phyloP scores from a whole-genome alignment of 1,284 basidiomycete genomes.

The Cryptococcus sp. region DNA sequence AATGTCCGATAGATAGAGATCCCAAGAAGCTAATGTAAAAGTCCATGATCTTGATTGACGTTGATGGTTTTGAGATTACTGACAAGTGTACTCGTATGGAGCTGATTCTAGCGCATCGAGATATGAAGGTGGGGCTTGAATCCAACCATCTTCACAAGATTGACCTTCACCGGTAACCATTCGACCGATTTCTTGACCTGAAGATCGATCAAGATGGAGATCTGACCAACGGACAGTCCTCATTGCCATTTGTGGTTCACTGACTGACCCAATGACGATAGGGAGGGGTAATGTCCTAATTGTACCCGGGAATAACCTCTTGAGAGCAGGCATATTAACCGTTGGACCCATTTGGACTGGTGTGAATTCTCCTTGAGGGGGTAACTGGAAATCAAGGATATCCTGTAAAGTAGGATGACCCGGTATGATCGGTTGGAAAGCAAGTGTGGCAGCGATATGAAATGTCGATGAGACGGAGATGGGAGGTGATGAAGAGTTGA shows the following conservation, averaged over 20 bases:
- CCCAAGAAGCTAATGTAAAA: no score
- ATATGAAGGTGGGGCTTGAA: constrained; percentile 36
- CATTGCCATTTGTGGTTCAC: constrained; percentile 44
- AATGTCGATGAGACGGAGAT: constrained; percentile 44
- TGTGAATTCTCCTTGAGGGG: constrained; percentile 14
- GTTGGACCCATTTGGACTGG: constrained; percentile 7
- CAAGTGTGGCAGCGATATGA: constrained; percentile 31
- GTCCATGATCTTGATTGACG: no score
- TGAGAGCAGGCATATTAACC: constrained; percentile 14
- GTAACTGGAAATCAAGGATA: constrained; percentile 3
- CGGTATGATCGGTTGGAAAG: constrained; percentile 25
- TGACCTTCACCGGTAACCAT: constrained; percentile 31
- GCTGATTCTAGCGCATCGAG: constrained; percentile 21
- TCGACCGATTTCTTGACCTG: constrained; percentile 17
- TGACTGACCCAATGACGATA: constrained; percentile 48
- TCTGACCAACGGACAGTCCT: constrained; percentile 34
- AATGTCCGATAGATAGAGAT: no score
- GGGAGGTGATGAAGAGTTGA: constrained; percentile 1
- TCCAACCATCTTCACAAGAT: constrained; percentile 37
- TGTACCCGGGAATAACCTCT: constrained; percentile 17
- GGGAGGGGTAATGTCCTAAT: constrained; percentile 45
- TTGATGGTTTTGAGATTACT: neutral
- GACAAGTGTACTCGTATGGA: constrained; percentile 23
- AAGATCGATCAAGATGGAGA: constrained; percentile 22
- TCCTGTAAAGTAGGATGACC: constrained; percentile 5